phyloP scores from a whole-genome alignment of 1,284 basidiomycete genomes.

The Trametes hirsuta region DNA sequence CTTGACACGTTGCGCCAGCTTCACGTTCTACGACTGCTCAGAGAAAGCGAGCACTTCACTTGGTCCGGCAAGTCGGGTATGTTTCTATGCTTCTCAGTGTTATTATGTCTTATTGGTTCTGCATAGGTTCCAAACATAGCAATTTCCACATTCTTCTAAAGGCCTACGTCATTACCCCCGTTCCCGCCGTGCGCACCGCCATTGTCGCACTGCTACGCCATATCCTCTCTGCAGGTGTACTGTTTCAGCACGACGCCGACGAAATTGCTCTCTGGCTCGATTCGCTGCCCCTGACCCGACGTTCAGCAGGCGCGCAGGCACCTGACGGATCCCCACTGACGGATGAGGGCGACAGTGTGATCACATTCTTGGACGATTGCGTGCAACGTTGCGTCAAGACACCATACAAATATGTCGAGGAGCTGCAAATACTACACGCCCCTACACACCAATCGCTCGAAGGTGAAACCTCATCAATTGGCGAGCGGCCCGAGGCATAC shows the following conservation, averaged over 20 bases:
- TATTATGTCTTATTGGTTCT: constrained; percentile 3
- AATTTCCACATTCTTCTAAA: constrained; percentile 72
- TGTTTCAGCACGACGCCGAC: constrained; percentile 81
- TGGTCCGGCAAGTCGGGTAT: constrained; percentile 77
- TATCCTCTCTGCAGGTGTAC: constrained; percentile 67
- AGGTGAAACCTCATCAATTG: constrained; percentile 6
- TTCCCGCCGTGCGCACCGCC: constrained; percentile 56
- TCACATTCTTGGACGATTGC: constrained; percentile 86
- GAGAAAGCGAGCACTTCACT: constrained; percentile 74
- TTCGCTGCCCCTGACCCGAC: constrained; percentile 50
- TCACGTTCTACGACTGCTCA: constrained; percentile 77
- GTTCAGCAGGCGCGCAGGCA: constrained; percentile 39
- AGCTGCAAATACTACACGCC: constrained; percentile 43
- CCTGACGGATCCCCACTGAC: constrained; percentile 57
- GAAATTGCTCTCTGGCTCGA: constrained; percentile 82
- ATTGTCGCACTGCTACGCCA: constrained; percentile 62
- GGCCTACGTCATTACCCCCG: constrained; percentile 55
- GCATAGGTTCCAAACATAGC: constrained; percentile 46
- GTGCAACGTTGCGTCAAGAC: constrained; percentile 83
- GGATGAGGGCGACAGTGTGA: constrained; percentile 63
- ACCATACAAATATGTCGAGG: constrained; percentile 88
- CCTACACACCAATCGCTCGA: not conserved
- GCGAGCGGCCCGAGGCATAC: constrained; percentile 28
- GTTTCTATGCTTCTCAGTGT: constrained; percentile 14
- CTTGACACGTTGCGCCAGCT: constrained; percentile 71